Percentiles rank a stretch among this genome's conserved stretches.
phyloP scores from a whole-genome alignment of 2,329 filamentous ascomycete species.

The Pezizomycotina sp. region DNA sequence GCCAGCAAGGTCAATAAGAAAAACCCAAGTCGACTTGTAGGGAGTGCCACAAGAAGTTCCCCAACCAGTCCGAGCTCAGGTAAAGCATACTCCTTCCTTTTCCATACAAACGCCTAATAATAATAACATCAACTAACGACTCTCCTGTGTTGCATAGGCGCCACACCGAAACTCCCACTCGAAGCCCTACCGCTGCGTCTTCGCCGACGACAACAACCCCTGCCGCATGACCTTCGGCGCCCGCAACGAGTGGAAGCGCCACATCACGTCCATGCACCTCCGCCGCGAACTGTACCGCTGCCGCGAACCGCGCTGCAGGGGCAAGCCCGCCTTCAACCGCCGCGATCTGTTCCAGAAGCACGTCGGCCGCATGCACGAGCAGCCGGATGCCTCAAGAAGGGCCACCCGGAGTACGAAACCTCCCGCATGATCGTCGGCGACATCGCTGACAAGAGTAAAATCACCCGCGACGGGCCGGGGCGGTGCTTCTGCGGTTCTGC shows the following conservation, averaged over 20 bases:
- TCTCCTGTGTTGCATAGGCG: constrained; percentile 15
- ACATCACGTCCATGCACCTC: constrained; percentile 66
- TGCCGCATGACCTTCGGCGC: constrained; percentile 55
- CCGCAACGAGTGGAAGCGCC: constrained; percentile 94
- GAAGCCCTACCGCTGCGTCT: constrained; percentile 58
- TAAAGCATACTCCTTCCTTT: not conserved
- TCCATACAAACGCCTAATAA: not conserved
- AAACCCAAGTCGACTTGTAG: constrained; percentile 11
- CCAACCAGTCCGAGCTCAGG: constrained; percentile 17
- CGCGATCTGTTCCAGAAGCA: constrained; percentile 88
- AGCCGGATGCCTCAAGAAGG: no score
- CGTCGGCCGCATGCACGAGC: constrained; percentile 74
- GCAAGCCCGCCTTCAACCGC: constrained; percentile 50
- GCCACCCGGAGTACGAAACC: no score
- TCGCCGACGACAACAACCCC: constrained; percentile 59
- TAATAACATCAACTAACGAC: constrained; percentile 1
- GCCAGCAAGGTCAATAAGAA: no score
- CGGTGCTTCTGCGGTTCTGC: no score
- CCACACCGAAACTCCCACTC: constrained; percentile 50
- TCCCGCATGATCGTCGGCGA: no score
- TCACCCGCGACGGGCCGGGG: no score
- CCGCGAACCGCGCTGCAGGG: constrained; percentile 32
- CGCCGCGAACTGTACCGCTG: constrained; percentile 61
- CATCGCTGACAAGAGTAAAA: no score
- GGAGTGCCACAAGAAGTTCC: constrained; percentile 1